Evolutionary conservation across 2,329 filamentous ascomycete species (phyloP).

Genomic region (Gliomastix tumulicola): DNA sequence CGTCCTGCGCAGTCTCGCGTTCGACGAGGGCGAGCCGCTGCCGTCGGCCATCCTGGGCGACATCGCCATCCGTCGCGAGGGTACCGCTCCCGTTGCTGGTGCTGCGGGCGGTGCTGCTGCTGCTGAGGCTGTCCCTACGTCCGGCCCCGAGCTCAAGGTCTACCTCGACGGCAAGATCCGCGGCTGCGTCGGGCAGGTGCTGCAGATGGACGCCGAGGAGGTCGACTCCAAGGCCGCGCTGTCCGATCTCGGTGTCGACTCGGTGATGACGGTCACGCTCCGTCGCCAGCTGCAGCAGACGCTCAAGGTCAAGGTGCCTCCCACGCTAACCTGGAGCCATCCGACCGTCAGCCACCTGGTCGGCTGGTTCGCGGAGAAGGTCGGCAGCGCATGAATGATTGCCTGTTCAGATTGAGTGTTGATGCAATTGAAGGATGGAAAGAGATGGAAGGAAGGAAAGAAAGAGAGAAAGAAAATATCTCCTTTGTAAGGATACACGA

Average conservation of each 20-base stretch:
- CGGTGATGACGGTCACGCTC: constrained; percentile 5
- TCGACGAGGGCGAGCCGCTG: constrained; percentile 4
- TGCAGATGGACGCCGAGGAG: constrained; percentile 1
- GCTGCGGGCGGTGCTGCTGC: too few relatives aligned
- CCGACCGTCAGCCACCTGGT: constrained; percentile 4
- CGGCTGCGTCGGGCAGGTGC: neutral
- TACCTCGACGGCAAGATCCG: constrained; percentile 2
- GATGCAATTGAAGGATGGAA: too few relatives aligned
- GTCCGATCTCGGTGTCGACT: constrained; percentile 3
- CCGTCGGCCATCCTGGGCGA: constrained; percentile 1
- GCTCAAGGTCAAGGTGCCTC: constrained; percentile 4
- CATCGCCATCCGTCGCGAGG: constrained; percentile 3
- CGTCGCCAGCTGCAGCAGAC: constrained; percentile 2
- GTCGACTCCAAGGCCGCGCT: constrained; percentile 1
- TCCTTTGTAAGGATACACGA: too few relatives aligned
- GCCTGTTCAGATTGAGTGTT: too few relatives aligned
- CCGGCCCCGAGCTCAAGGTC: neutral
- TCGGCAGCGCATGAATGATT: too few relatives aligned
- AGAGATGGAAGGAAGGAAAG: too few relatives aligned
- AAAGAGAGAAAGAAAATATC: too few relatives aligned
- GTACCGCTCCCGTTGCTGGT: too few relatives aligned
- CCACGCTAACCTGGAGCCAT: constrained; percentile 5
- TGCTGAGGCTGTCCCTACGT: neutral
- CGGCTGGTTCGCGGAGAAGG: constrained; percentile 1
- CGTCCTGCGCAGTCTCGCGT: constrained; percentile 3